Base-by-base conservation (phyloP, 495 filamentous ascomycete genomes). In the Neurospora tetrasperma region DNA sequence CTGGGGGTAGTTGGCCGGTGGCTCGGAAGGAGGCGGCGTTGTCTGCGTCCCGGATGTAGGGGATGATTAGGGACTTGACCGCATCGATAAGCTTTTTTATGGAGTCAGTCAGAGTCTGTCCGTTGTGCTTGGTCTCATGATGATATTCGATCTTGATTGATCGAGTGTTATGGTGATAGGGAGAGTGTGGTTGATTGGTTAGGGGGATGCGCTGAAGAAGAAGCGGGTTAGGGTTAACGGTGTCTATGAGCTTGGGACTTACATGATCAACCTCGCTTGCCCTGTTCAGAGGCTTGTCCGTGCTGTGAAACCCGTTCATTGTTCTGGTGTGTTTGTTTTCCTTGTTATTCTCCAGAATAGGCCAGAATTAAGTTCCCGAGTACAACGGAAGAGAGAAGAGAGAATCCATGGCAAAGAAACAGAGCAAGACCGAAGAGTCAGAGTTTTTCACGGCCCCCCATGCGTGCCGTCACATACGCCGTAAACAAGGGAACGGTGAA, bases 41-140 rank as follows among this genome's bases (percentile, higher is more conserved):
- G 80, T 96, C 93, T 71, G 93, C 93, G 14, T 86, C 85, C 54
- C 85, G 87, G 75, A 97, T 91, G 81, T 94, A 96, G 1, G 92
- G 91, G 38, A 96, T 86, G 39, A 97, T 85, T 42, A 94, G 87
- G 41, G 87, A 83, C 85, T 93, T 87, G 48, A 95, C 89, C 11
- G 92, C 89, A 73, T 86, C 86, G 12, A 97, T 83, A 42, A 96
- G 87, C 93, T 95, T 27, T 27, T 42, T 35, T 3, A 16, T 38
- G 39, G 35, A 68, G 70, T 72, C 35, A 74, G 46, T 27, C 5
- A 46, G 44, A 18, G 42, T 8, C 18, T 39, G 48, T 14, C 12
- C 0, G 40, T 18, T 20, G 16, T 31, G 5, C 4, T 20, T 59
- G n/a, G 5, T 7, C 7, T 31, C 11, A 31, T 27, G 10, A 31